Base-by-base conservation (phyloP, 2,329 filamentous ascomycete genomes). In the Falciphora oryzae region DNA sequence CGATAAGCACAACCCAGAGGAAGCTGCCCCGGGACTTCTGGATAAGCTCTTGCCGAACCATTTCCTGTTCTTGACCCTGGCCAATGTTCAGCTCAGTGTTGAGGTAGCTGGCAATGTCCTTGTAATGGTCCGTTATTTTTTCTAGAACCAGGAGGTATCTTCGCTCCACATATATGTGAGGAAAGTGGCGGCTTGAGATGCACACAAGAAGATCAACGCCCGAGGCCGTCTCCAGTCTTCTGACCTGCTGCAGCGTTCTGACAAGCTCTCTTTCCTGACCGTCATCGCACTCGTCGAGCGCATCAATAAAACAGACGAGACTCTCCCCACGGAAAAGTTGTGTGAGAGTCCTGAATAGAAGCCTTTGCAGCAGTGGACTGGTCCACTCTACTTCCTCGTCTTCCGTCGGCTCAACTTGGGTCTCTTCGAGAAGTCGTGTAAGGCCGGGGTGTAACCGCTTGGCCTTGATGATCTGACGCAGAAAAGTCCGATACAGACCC, bases 181-280 rank as follows among this genome's bases (percentile, higher is more conserved):
- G 81, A 25, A 82, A 83, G 44, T 81, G 78, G 0, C 82, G 73
- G 61, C 80, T 83, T 0, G 80, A 80, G 2, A 83, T 76, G 62
- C 77, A 81, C 0, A 80, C 68, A 0, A 65, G 70, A 0, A 83
- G 68, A 0, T 35, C 3, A 0, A 70, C 57, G 0, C 61, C 61
- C 0, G 32, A 64, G 4, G 69, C 62, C 0, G 70, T 62, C 2
- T 74, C 71, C 0, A 69, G 11, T 4, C 76, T 67, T 0, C 74
- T 73, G 0, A 83, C 63, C 0, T 73, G 66, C 63, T 81, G 74
- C 16, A 83, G 77, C 63, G 78, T 79, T 0, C 68, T 56, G 1
- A 83, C 69, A 76, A 84, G 81, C 0, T 75, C 73, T 50, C 73
- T 73, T 1, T 78, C 70, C 60, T 83, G 71, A 1, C 70, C 63